Evolutionary conservation across 2,329 filamentous ascomycete species (phyloP).

Genomic region (Fusarium albidum): DNA sequence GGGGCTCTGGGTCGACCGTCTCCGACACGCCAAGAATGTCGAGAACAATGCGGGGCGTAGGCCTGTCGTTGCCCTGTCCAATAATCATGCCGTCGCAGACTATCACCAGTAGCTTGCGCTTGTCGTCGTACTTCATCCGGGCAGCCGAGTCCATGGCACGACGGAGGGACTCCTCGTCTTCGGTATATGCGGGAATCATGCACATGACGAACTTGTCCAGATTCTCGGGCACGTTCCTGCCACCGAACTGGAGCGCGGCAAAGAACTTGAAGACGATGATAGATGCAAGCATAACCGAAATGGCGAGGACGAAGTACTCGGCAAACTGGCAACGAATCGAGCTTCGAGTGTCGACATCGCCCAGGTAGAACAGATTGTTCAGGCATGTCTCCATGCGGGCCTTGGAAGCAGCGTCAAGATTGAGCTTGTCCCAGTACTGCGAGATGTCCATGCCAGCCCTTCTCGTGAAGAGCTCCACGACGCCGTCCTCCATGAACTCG

Average conservation of each 20-base stretch:
- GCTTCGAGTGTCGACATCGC: constrained; percentile 89
- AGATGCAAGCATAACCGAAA: constrained; percentile 80
- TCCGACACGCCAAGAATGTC: constrained; percentile 97
- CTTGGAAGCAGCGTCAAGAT: constrained; percentile 64
- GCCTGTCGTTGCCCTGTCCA: constrained; percentile 95
- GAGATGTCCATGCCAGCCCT: constrained; percentile 82
- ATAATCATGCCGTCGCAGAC: constrained; percentile 99
- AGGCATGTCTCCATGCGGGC: constrained; percentile 81
- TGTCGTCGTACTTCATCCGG: constrained; percentile 96
- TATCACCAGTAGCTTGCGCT: constrained; percentile 92
- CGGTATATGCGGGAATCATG: constrained; percentile 96
- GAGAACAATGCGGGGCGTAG: constrained; percentile 93
- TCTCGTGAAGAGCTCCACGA: constrained; percentile 80
- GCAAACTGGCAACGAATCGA: constrained; percentile 87
- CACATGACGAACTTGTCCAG: constrained; percentile 98
- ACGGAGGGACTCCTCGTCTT: constrained; percentile 96
- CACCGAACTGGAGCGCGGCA: constrained; percentile 91
- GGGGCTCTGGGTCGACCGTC: constrained; percentile 89
- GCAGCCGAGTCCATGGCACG: constrained; percentile 97
- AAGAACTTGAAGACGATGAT: constrained; percentile 97
- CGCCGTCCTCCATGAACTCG: constrained; percentile 81
- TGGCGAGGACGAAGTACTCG: constrained; percentile 85
- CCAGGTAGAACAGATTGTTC: constrained; percentile 94
- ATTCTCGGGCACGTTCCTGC: constrained; percentile 91
- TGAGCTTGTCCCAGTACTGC: constrained; percentile 80